A percentile compares a stretch with the other conserved stretches of the same genome.
These are phyloP conservation scores for Lactifluus hygrophoroides DNA, from an alignment of 768 basidiomycete genomes.

Conservation along the genomic window DNA sequence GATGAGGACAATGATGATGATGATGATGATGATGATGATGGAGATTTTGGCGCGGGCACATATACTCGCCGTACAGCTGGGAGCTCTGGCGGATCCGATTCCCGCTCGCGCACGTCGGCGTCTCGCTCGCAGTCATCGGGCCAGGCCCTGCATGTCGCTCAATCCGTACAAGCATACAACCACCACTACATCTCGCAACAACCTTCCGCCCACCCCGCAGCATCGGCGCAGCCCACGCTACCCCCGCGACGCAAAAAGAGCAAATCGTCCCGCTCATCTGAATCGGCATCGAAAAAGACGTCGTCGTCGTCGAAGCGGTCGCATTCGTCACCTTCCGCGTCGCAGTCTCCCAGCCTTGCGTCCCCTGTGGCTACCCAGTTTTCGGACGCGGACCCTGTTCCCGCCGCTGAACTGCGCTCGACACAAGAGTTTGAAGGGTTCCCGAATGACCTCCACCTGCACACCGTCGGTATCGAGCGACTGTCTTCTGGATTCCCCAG, in stretches of 20 bases:
- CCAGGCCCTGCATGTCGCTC: neutral
- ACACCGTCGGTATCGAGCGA: conserved; percentile 4
- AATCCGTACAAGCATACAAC: conserved; percentile 17
- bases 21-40: conserved; percentile 36
- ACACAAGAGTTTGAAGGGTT: conserved; percentile 31
- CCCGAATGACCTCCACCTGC: conserved; percentile 18
- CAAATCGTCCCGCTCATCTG: conserved; percentile 20
- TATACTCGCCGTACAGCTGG: conserved; percentile 35
- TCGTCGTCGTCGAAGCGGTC: conserved; percentile 29
- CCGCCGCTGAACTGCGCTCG: conserved; percentile 25
- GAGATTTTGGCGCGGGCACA: conserved; percentile 49
- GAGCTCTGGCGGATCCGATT: conserved; percentile 43
- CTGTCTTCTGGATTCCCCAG: conserved; percentile 16
- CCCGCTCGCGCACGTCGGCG: conserved; percentile 52
- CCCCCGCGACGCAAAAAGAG: conserved; percentile 14
- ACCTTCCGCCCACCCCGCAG: neutral
- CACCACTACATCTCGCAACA: conserved; percentile 25
- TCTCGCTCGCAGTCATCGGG: conserved; percentile 31
- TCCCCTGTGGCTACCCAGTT: conserved; percentile 34
- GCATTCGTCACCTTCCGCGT: conserved; percentile 34
- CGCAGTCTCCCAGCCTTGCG: conserved; percentile 35
- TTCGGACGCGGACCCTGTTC: conserved; percentile 18
- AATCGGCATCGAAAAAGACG: conserved; percentile 21
- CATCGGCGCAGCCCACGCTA: neutral
- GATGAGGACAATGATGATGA: neutral